Percentiles rank a stretch among this genome's conserved stretches.
phyloP scores from a whole-genome alignment of 1,284 basidiomycete genomes.

The Puccinia brachypodii region DNA sequence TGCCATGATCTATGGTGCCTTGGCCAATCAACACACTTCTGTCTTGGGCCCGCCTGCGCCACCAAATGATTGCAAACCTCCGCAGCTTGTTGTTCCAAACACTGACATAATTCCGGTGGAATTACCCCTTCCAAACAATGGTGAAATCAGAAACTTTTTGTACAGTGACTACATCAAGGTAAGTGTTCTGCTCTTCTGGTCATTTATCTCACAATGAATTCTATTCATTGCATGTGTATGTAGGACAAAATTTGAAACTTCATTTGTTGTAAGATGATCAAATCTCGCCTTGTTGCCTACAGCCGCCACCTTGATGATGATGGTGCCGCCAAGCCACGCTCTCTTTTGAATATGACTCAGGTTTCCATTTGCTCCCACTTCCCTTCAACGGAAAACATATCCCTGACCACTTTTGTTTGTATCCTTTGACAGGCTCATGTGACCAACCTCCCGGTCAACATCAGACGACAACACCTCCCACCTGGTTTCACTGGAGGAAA shows the following conservation, averaged over 20 bases:
- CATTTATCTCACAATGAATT: background rate
- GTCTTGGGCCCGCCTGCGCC: background rate
- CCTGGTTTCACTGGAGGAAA: background rate
- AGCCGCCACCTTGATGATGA: background rate
- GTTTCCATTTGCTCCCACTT: background rate
- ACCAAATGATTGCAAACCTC: no score
- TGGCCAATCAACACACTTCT: background rate
- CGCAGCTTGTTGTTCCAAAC: no score
- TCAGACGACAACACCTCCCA: background rate
- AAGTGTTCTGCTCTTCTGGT: background rate
- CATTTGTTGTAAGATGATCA: background rate
- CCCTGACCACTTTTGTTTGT: background rate
- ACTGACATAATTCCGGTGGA: no score
- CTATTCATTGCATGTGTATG: background rate
- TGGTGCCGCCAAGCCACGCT: background rate
- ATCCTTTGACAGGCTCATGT: background rate
- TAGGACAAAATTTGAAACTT: background rate
- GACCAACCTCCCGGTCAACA: background rate
- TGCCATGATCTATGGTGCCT: background rate
- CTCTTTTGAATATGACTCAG: background rate
- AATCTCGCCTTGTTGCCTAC: background rate
- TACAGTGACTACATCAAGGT: conserved; percentile 11
- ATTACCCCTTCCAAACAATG: background rate
- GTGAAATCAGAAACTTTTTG: background rate
- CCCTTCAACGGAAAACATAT: background rate